A percentile compares a stretch with the other conserved stretches of the same genome.
Conservation (phyloP, 208 protist genomes). For the Trypanosoma theileri region DNA sequence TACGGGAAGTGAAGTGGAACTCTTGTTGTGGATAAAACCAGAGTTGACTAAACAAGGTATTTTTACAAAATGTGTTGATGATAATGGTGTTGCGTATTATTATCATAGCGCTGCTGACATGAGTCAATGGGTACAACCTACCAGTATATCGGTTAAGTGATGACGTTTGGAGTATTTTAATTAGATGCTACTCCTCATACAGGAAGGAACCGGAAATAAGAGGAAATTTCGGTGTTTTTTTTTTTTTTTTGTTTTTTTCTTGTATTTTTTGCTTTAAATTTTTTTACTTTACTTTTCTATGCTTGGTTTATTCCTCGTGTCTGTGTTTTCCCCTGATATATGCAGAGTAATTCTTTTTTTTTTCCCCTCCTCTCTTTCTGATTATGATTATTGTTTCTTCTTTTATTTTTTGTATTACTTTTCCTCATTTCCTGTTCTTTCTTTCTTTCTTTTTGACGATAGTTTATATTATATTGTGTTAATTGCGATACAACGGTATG, state of each 20-base stretch:
- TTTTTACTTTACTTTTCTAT: conserved; percentile 15
- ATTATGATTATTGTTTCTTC: neutral
- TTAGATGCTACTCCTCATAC: neutral
- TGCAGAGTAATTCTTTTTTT: conserved; percentile 11
- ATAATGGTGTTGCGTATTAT: conserved; percentile 14
- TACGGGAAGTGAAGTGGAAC: conserved; percentile 24
- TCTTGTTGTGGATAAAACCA: conserved; percentile 19
- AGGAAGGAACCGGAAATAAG: neutral
- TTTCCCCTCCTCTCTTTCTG: conserved; percentile 8
- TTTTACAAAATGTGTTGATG: conserved; percentile 8
- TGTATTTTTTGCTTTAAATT: neutral
- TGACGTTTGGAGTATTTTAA: too few relatives aligned
- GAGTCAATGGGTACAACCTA: conserved; percentile 25
- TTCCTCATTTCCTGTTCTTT: too few relatives aligned
- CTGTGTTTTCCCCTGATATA: neutral
- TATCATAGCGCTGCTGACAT: conserved; percentile 23
- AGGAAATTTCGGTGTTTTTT: neutral
- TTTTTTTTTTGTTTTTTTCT: conserved; percentile 2
- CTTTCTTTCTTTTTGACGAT: too few relatives aligned
- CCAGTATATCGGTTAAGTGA: neutral
- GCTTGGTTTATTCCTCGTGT: neutral
- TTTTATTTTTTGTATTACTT: too few relatives aligned
- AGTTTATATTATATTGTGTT: too few relatives aligned
- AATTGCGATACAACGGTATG: conserved; percentile 34
- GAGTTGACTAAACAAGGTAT: conserved; percentile 1